A percentile compares a stretch with the other conserved stretches of the same genome.
Evolutionary conservation across 805 yeast genomes (phyloP).

Genomic region (Helenozyma rhizophorensis): DNA sequence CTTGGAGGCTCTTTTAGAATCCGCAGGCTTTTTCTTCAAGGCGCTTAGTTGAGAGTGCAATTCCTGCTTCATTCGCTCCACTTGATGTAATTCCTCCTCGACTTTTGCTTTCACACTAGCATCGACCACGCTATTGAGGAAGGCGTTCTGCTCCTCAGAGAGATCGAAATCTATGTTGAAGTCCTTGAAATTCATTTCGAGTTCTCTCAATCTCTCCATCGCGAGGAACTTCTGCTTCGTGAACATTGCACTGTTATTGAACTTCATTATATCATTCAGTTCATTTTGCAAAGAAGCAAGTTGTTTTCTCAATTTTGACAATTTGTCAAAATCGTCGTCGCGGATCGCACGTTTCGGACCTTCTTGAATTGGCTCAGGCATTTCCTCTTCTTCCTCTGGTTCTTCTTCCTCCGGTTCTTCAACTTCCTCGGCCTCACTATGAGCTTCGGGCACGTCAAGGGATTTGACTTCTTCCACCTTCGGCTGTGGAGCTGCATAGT

Average conservation of each 20-base stretch:
- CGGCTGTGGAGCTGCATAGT: conserved; percentile 18
- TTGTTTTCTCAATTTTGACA: conserved; percentile 52
- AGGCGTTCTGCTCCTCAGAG: conserved; percentile 14
- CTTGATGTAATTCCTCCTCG: conserved; percentile 39
- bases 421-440: conserved; percentile 5
- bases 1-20: conserved; percentile 12
- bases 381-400: conserved; percentile 14
- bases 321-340: conserved; percentile 51
- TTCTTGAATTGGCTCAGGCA: conserved; percentile 19
- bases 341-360: conserved; percentile 39
- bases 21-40: conserved; percentile 5
- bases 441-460: conserved; percentile 1
- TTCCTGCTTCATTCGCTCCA: conserved; percentile 36
- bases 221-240: conserved; percentile 61
- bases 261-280: conserved; percentile 71
- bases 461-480: conserved; percentile 1
- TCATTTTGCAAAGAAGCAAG: conserved; percentile 63
- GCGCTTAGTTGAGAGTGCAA: conserved; percentile 36
- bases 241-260: conserved; percentile 56
- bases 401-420: conserved; percentile 6
- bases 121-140: conserved; percentile 21
- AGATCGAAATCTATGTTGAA: conserved; percentile 52
- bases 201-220: conserved; percentile 63
- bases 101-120: conserved; percentile 33
- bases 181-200: conserved; percentile 64